Evolutionary conservation across 768 basidiomycete genomes (phyloP).

Genomic region (Russula dissimulans): DNA sequence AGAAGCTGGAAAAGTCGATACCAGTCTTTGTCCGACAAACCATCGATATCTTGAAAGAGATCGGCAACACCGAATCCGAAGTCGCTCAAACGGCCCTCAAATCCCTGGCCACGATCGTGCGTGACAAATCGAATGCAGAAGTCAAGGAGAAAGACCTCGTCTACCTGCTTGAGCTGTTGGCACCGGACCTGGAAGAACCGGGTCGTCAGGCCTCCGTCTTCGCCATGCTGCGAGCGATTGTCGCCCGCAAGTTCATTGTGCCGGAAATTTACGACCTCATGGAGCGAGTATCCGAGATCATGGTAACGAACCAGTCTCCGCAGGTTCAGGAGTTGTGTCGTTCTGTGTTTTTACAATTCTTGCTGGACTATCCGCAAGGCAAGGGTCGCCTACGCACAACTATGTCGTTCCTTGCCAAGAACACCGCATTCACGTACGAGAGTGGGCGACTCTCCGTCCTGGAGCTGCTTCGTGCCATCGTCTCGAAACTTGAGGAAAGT

Average conservation of each 20-base stretch:
- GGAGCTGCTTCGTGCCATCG: constrained; percentile 78
- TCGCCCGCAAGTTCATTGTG: constrained; percentile 84
- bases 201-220: constrained; percentile 80
- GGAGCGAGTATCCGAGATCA: constrained; percentile 83
- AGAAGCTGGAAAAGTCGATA: constrained; percentile 61
- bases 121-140: constrained; percentile 74
- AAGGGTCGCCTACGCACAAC: constrained; percentile 80
- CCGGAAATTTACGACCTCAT: constrained; percentile 97
- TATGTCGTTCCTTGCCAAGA: constrained; percentile 88
- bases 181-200: constrained; percentile 87
- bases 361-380: constrained; percentile 96
- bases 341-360: constrained; percentile 81
- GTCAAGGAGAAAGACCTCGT: constrained; percentile 86
- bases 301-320: constrained; percentile 87
- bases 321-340: constrained; percentile 90
- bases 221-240: constrained; percentile 80
- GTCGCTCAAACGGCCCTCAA: constrained; percentile 83
- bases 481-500: constrained; percentile 72
- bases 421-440: constrained; percentile 83
- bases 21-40: constrained; percentile 80
- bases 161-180: constrained; percentile 75
- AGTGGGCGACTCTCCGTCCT: constrained; percentile 90
- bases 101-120: constrained; percentile 76
- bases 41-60: constrained; percentile 69
- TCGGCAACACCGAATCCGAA: constrained; percentile 84